Percentiles rank a stretch among this genome's conserved stretches.
phyloP scores from a whole-genome alignment of 75 land plant species.

The Picea glauca region DNA sequence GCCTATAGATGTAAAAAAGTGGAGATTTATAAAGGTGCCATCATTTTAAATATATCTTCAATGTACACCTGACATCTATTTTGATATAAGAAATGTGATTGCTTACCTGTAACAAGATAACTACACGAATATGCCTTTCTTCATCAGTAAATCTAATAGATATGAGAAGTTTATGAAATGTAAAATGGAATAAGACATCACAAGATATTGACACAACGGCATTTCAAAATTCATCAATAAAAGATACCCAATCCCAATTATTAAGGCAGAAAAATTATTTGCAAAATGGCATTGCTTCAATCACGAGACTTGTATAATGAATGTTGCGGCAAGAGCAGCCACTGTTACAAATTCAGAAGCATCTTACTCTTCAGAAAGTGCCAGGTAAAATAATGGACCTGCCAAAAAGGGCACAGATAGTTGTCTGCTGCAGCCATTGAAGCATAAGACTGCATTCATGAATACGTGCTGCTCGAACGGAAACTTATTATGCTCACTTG shows the following conservation, averaged over 20 bases:
- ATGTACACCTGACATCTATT: background rate
- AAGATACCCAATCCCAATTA: background rate
- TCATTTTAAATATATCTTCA: background rate
- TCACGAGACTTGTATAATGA: slow-evolving; percentile 9
- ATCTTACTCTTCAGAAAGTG: slow-evolving; percentile 3
- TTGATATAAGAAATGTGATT: background rate
- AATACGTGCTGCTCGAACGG: background rate
- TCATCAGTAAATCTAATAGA: background rate
- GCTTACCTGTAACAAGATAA: background rate
- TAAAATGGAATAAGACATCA: background rate
- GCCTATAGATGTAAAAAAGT: background rate
- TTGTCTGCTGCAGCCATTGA: slow-evolving; percentile 3
- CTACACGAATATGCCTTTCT: background rate
- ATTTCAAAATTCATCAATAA: background rate
- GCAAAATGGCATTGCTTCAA: background rate
- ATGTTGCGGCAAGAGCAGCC: slow-evolving; percentile 2
- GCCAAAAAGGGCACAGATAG: slow-evolving; percentile 5
- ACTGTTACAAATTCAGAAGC: slow-evolving; percentile 7
- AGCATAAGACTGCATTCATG: slow-evolving; percentile 4
- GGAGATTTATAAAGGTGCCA: background rate
- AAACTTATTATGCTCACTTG: slow-evolving; percentile 11
- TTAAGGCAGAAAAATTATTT: background rate
- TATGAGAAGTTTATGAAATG: background rate
- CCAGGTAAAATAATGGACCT: slow-evolving; percentile 1
- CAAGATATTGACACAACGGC: background rate